Base-by-base conservation (phyloP, 225 moss, liverwort and hornwort genomes). In the Bryoerythrophyllum caledonicum region DNA sequence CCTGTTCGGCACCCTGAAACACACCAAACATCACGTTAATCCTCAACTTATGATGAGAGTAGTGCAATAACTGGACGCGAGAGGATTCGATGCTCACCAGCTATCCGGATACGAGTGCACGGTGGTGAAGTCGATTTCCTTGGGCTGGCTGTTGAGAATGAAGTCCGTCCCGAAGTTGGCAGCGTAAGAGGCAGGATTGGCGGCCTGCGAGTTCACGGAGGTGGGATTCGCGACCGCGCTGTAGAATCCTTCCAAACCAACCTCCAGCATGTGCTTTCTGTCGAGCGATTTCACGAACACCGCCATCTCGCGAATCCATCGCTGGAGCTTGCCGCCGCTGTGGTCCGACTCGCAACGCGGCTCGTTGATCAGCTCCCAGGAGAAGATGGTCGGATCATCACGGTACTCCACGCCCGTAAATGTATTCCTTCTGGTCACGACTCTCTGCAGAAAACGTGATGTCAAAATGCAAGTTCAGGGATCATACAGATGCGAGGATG, bases 321-420 rank as follows among this genome's bases (percentile, higher is more conserved):
- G 37, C 92, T 92, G 90, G 69, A 81, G 4, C 65, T 49, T 49
- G 48, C 48, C 48, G 19, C 48, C 48, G 17, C 84, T 78, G n/a
- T 17, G 51, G 76, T 92, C 90, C 4, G 88, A 82, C 46, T 82
- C 76, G 70, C 88, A 90, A 14, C 87, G 92, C 0, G 90, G 82
- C 79, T 92, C 92, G 56, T 92, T 92, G 15, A 92, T 90, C 17
- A 92, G 65, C 83, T 92, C 92, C 92, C 92, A 92, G 1, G 84
- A 78, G 40, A 92, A 90, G 43, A 92, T 85, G 5, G 90, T 73
- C 5, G 92, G 90, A 20, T 92, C 92, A 28, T 92, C 61, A 24
- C 79, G 81, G 58, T 92, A 92, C 13, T 65, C 60, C 57, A 88
- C 78, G 44, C 76, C 81, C 32, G 90, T 86, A 28, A 88, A 65